Base-by-base conservation (phyloP, 1,139 yeast species). In the Candida sojae region DNA sequence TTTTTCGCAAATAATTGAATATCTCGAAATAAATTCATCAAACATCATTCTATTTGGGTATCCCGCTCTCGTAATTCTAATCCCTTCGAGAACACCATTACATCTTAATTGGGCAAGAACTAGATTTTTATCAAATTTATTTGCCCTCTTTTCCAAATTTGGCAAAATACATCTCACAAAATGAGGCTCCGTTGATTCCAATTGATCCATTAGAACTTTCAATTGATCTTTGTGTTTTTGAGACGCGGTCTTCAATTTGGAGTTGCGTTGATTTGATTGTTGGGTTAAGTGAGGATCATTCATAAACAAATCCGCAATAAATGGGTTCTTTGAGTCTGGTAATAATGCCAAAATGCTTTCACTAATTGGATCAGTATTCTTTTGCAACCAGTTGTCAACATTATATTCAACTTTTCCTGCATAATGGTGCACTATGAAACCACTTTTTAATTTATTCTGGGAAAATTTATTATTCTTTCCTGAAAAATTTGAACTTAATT, bases 11-110 rank as follows among this genome's bases (percentile, higher is more conserved):
- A 95, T 71, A 25, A 92, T 80, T 31, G 82, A 80, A 62, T 95
- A 95, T 48, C 96, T 77, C 46, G 73, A 78, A 49, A 80, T 82
- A 67, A 95, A 93, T 48, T 90, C 96, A 41, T 84, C 80, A 65
- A 92, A 93, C 43, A 86, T 81, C 63, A 93, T 81, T 56, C 97
- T 80, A 66, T 95, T 95, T 1, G 99, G 99, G 63, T 88, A 95
- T 3, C 99, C 99, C 12, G 97, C 92, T 55, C 99, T 79, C 0
- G 98, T 96, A 53, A 95, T 93, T 67, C 99, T 79, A 39, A 95
- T 95, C 54, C 99, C 99, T 73, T 95, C 99, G 44, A 95, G 71
- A 11, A 95, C 99, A 78, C 99, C 99, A 63, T 95, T 95, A 64
- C 98, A 95, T 53, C 97, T 78, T 52, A 95, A 75, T 67, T 95